phyloP scores from a whole-genome alignment of 1,284 basidiomycete species.

The Leccinum discolor region DNA sequence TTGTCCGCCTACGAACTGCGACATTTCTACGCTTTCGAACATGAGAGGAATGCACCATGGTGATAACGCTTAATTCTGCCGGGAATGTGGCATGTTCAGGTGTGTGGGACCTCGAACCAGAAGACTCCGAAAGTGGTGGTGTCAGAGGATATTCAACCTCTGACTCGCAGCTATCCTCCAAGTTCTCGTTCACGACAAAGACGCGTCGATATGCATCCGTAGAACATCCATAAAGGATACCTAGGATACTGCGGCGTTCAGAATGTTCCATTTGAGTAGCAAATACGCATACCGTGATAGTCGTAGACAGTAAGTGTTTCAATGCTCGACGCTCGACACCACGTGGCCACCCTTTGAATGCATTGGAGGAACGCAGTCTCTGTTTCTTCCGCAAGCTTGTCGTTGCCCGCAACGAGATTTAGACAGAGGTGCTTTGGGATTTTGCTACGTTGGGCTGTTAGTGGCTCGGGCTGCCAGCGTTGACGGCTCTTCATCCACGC shows the following conservation, averaged over 20 bases:
- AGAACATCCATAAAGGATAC: slow-evolving; percentile 45
- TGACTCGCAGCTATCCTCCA: slow-evolving; percentile 46
- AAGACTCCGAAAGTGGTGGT: slow-evolving; percentile 69
- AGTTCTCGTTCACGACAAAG: slow-evolving; percentile 26
- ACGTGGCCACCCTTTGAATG: slow-evolving; percentile 51
- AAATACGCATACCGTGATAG: slow-evolving; percentile 52
- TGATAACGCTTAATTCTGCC: slow-evolving; percentile 38
- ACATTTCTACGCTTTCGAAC: slow-evolving; percentile 25
- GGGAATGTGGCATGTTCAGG: slow-evolving; percentile 38
- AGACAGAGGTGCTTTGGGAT: slow-evolving; percentile 67
- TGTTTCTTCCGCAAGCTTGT: slow-evolving; percentile 33
- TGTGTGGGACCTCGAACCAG: slow-evolving; percentile 60
- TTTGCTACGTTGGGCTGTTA: slow-evolving; percentile 51
- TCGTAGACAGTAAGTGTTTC: slow-evolving; percentile 69
- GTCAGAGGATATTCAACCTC: slow-evolving; percentile 69
- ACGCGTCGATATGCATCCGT: slow-evolving; percentile 41
- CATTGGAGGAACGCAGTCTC: slow-evolving; percentile 50
- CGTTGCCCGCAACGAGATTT: slow-evolving; percentile 48
- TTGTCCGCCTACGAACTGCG: slow-evolving; percentile 23
- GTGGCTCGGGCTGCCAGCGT: slow-evolving; percentile 42
- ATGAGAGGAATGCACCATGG: slow-evolving; percentile 28
- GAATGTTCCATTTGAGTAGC: slow-evolving; percentile 4
- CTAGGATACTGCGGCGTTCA: slow-evolving; percentile 33
- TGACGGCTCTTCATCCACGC: slow-evolving; percentile 41
- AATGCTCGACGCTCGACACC: slow-evolving; percentile 63